Conservation (phyloP, 176 grass and related monocot species). For the Rhynchospora tenuis region DNA sequence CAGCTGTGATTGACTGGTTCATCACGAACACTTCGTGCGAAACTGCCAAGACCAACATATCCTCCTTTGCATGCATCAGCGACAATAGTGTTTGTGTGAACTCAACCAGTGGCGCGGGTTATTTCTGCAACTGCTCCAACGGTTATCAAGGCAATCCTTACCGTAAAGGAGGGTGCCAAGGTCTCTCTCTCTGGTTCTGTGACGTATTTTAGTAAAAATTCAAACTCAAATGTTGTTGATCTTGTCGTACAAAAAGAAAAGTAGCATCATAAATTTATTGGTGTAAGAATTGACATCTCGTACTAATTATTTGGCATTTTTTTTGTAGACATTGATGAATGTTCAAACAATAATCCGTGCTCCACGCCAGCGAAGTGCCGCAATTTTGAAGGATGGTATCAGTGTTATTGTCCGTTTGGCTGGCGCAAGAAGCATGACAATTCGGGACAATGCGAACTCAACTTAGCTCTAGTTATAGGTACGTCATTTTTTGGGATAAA, state of each 20-base stretch:
- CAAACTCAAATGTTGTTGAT: background rate
- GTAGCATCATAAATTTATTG: no score
- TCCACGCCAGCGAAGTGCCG: background rate
- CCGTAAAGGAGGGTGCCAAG: no score
- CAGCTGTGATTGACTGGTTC: slow-evolving; percentile 20
- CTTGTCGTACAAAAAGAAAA: background rate
- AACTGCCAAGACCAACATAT: background rate
- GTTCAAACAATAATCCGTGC: background rate
- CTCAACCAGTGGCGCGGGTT: background rate
- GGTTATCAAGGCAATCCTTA: background rate
- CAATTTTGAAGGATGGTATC: background rate
- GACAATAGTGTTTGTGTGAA: slow-evolving; percentile 3
- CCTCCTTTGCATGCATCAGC: background rate
- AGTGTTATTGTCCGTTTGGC: background rate
- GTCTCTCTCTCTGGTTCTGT: background rate
- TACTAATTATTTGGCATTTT: no score
- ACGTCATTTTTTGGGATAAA: background rate
- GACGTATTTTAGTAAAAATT: slow-evolving; percentile 1
- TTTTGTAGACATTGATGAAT: background rate
- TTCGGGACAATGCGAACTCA: background rate
- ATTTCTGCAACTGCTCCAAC: slow-evolving; percentile 20
- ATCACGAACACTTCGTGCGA: background rate
- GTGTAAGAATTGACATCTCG: no score
- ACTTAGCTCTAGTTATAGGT: background rate
- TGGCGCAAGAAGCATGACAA: background rate